Percentiles rank a stretch among this genome's conserved stretches.
These are phyloP conservation scores for Mucor indicus DNA, from an alignment of 371 early-diverging fungal genomes.

Conservation along the genomic window DNA sequence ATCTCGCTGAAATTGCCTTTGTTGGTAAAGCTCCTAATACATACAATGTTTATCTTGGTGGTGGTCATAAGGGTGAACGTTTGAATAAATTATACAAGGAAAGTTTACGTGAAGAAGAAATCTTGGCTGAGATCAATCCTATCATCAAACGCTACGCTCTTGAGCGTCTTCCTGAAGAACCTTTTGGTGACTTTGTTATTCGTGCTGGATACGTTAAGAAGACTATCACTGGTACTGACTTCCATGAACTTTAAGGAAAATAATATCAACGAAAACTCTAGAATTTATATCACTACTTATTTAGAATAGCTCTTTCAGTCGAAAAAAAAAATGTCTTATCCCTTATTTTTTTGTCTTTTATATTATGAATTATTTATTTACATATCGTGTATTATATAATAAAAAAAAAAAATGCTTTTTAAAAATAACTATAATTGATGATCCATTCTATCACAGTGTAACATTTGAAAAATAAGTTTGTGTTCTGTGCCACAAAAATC, in stretches of 20 bases:
- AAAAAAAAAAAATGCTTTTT: too few species aligned
- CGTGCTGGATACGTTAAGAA: slow-evolving; percentile 84
- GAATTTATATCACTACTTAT: too few species aligned
- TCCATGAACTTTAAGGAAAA: slow-evolving; percentile 55
- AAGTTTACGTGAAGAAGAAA: slow-evolving; percentile 82
- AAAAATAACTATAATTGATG: too few species aligned
- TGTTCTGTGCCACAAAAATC: too few species aligned
- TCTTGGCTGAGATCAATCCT: slow-evolving; percentile 69
- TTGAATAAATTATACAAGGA: slow-evolving; percentile 89
- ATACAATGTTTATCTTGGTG: slow-evolving; percentile 94
- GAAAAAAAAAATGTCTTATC: too few species aligned
- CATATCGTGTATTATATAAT: too few species aligned
- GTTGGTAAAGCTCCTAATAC: slow-evolving; percentile 93
- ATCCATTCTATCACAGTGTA: too few species aligned
- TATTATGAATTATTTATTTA: too few species aligned
- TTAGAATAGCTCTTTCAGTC: too few species aligned
- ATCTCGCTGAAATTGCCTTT: slow-evolving; percentile 90
- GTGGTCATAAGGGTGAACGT: slow-evolving; percentile 82
- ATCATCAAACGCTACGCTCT: slow-evolving; percentile 79
- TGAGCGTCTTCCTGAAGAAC: slow-evolving; percentile 72
- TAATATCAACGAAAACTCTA: too few species aligned
- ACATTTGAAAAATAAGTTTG: too few species aligned
- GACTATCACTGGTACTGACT: slow-evolving; percentile 72
- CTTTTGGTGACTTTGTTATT: slow-evolving; percentile 93
- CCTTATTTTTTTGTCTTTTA: too few species aligned